Percentiles rank a stretch among this genome's conserved stretches.
phyloP scores from a whole-genome alignment of 2,329 filamentous ascomycete species.

The Trichoderma pleuroti region DNA sequence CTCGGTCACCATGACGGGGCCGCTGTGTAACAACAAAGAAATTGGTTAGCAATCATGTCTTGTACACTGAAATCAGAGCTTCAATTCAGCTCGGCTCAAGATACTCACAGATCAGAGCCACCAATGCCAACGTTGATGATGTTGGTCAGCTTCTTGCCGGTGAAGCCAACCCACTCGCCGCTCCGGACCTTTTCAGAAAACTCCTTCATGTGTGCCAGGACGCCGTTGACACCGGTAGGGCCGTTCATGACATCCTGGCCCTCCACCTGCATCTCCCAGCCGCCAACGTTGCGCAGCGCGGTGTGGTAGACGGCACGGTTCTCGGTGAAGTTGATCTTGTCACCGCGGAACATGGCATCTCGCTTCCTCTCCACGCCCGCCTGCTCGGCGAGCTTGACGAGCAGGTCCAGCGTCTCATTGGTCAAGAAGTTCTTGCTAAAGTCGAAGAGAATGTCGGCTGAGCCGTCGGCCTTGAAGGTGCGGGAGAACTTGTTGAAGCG shows the following conservation, averaged over 20 bases:
- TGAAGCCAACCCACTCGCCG: slow-evolving; percentile 95
- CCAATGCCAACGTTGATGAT: slow-evolving; percentile 98
- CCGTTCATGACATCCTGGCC: slow-evolving; percentile 89
- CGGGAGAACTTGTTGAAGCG: slow-evolving; percentile 89
- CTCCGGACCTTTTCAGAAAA: slow-evolving; percentile 93
- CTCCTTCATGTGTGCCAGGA: slow-evolving; percentile 96
- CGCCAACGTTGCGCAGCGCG: slow-evolving; percentile 85
- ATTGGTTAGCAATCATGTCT: neutral
- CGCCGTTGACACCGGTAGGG: slow-evolving; percentile 81
- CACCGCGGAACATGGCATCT: slow-evolving; percentile 94
- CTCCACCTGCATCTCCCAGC: slow-evolving; percentile 78
- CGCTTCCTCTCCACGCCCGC: slow-evolving; percentile 88
- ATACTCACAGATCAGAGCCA: slow-evolving; percentile 87
- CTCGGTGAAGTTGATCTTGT: slow-evolving; percentile 99
- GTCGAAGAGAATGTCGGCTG: slow-evolving; percentile 92
- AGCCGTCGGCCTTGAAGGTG: slow-evolving; percentile 77
- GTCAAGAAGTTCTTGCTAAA: slow-evolving; percentile 99
- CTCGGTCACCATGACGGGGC: slow-evolving; percentile 98
- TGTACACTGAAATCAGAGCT: neutral
- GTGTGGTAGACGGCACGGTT: slow-evolving; percentile 93
- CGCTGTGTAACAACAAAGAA: slow-evolving; percentile 52
- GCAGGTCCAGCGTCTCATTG: slow-evolving; percentile 82
- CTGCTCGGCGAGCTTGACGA: slow-evolving; percentile 88
- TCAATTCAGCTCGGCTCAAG: too few species aligned
- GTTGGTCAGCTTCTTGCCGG: slow-evolving; percentile 93